Percentiles rank a stretch among this genome's conserved stretches.
Conservation (phyloP, 805 yeast species). For the Suhomyces kilbournensis region DNA sequence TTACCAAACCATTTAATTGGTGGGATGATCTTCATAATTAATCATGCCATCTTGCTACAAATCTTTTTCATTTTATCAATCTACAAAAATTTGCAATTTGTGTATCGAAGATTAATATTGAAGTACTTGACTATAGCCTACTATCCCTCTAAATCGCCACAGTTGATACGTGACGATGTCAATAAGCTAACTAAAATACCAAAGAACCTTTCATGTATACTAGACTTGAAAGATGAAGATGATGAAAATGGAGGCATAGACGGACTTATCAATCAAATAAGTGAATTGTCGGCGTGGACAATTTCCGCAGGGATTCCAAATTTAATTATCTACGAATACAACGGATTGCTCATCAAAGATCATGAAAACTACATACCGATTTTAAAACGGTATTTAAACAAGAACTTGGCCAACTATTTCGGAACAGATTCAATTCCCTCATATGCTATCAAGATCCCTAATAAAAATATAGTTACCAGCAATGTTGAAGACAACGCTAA, state of each 20-base stretch:
- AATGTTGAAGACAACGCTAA: slow-evolving; percentile 32
- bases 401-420: slow-evolving; percentile 66
- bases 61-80: slow-evolving; percentile 57
- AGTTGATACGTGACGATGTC: slow-evolving; percentile 81
- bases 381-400: slow-evolving; percentile 52
- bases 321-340: slow-evolving; percentile 74
- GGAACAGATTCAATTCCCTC: slow-evolving; percentile 68
- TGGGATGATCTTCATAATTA: neutral
- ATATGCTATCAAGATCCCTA: slow-evolving; percentile 65
- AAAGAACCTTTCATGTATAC: slow-evolving; percentile 67
- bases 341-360: slow-evolving; percentile 59
- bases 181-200: slow-evolving; percentile 73
- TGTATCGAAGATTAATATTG: slow-evolving; percentile 51
- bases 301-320: slow-evolving; percentile 79
- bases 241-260: slow-evolving; percentile 88
- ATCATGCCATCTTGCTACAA: slow-evolving; percentile 47
- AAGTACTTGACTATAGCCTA: slow-evolving; percentile 59
- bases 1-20: neutral
- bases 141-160: slow-evolving; percentile 73
- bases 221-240: slow-evolving; percentile 68
- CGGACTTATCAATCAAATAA: slow-evolving; percentile 71
- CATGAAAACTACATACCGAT: slow-evolving; percentile 37
- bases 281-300: slow-evolving; percentile 84
- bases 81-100: slow-evolving; percentile 49
- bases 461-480: slow-evolving; percentile 49